These are phyloP conservation scores for Boletellus ananas DNA, from an alignment of 768 basidiomycete species.

Conservation along the genomic window DNA sequence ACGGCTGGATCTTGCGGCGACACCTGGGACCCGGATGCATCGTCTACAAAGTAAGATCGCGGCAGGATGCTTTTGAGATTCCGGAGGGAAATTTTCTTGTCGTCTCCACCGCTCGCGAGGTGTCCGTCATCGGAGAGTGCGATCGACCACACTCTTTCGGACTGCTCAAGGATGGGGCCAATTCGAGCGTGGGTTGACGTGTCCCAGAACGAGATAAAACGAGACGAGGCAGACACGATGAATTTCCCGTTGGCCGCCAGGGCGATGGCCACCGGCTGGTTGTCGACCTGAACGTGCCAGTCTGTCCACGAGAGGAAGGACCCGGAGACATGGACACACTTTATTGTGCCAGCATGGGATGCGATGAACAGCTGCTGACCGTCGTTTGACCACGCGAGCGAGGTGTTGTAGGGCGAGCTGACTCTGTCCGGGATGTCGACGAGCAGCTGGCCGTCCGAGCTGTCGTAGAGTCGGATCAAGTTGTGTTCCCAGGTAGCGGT, in stretches of 20 bases:
- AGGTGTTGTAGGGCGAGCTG: conserved; percentile 6
- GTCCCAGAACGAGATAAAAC: conserved; percentile 7
- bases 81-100: conserved; percentile 1
- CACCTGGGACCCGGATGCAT: not conserved
- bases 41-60: not conserved
- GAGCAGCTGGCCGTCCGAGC: conserved; percentile 1
- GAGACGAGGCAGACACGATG: not conserved
- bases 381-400: conserved; percentile 1
- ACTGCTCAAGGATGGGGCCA: not conserved
- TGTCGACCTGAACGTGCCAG: not conserved
- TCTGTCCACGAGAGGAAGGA: conserved; percentile 1
- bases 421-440: conserved; percentile 4
- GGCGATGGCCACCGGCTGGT: conserved; percentile 1
- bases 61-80: conserved; percentile 4
- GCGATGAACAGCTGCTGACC: conserved; percentile 1
- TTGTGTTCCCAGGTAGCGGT: conserved; percentile 10
- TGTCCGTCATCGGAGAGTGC: not conserved
- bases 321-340: conserved; percentile 4
- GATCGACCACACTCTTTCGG: conserved; percentile 1
- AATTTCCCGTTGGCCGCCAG: conserved; percentile 2
- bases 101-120: conserved; percentile 4
- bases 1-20: not conserved
- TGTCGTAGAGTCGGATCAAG: conserved; percentile 4
- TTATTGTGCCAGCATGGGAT: conserved; percentile 4
- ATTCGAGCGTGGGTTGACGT: conserved; percentile 1